Conservation (phyloP, 202 grass and related monocot species). For the Elaeis oleifera region DNA sequence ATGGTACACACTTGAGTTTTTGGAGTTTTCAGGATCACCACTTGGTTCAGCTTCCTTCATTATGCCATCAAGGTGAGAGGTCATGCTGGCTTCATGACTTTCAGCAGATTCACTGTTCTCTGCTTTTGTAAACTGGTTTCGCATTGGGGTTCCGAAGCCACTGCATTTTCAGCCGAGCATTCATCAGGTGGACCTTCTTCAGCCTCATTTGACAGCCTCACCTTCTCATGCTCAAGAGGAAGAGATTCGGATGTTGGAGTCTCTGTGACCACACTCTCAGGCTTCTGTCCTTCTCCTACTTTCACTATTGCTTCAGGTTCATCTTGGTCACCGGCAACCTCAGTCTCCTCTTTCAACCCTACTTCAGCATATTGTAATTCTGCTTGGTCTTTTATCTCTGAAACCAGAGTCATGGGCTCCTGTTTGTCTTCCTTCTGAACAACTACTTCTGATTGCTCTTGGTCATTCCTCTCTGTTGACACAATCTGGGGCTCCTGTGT, state of each 20-base stretch:
- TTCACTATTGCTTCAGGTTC: too few species aligned
- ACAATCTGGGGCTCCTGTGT: too few species aligned
- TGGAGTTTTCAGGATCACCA: background rate
- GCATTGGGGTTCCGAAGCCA: background rate
- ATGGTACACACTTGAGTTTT: background rate
- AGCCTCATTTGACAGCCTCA: constrained; percentile 15
- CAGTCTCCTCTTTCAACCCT: too few species aligned
- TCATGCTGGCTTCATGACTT: background rate
- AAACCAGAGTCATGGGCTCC: too few species aligned
- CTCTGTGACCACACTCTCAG: too few species aligned
- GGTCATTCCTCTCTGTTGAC: too few species aligned
- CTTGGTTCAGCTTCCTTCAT: background rate
- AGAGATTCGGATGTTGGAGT: background rate
- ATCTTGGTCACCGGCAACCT: too few species aligned
- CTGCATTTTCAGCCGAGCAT: constrained; percentile 33
- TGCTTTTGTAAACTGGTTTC: background rate
- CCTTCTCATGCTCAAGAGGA: constrained; percentile 3
- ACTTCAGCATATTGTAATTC: too few species aligned
- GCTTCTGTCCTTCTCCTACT: too few species aligned
- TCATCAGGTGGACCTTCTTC: constrained; percentile 15
- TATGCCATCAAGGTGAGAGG: background rate
- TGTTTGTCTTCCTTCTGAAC: too few species aligned
- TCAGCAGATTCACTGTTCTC: constrained; percentile 5
- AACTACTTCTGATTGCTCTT: too few species aligned
- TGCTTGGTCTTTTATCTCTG: too few species aligned